Percentiles rank a stretch among this genome's conserved stretches.
These are phyloP conservation scores for Rhamnella rubrinervis DNA, from an alignment of 331 rosid species.

Conservation along the genomic window DNA sequence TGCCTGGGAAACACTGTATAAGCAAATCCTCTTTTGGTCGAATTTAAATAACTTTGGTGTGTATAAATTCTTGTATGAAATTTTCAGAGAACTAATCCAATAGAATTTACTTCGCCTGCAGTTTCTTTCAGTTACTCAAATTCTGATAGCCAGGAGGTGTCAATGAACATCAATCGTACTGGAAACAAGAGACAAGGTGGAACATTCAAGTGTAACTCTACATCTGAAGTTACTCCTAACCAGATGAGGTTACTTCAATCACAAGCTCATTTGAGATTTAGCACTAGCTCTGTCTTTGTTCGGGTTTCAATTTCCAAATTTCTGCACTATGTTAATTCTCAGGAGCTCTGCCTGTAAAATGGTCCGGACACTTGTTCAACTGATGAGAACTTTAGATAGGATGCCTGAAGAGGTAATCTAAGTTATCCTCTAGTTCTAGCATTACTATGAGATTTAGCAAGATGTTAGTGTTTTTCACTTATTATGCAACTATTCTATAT, in stretches of 20 bases:
- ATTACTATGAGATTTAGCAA: background rate
- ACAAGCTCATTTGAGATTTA: conserved; percentile 3
- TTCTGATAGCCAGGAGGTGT: conserved; percentile 77
- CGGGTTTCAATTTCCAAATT: background rate
- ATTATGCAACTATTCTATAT: conserved; percentile 8
- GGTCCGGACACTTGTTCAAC: conserved; percentile 93
- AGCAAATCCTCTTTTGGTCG: background rate
- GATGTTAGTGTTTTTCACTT: conserved; percentile 1
- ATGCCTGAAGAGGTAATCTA: conserved; percentile 88
- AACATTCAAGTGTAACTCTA: conserved; percentile 71
- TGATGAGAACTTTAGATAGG: conserved; percentile 95
- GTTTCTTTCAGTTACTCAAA: conserved; percentile 85
- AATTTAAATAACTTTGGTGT: background rate
- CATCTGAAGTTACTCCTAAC: conserved; percentile 78
- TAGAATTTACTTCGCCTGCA: conserved; percentile 33
- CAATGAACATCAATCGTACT: conserved; percentile 77
- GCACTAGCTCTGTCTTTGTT: conserved; percentile 1
- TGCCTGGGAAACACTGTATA: background rate
- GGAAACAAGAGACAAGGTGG: conserved; percentile 79
- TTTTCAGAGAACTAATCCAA: conserved; percentile 19
- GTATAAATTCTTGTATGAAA: background rate
- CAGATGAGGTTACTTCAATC: conserved; percentile 66
- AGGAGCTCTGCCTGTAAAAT: conserved; percentile 99
- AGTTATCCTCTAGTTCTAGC: conserved; percentile 7
- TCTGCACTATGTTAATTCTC: conserved; percentile 21